A percentile compares a stretch with the other conserved stretches of the same genome.
Evolutionary conservation across 371 early-diverging fungal species (phyloP).

Genomic region (Cokeromyces recurvatus): DNA sequence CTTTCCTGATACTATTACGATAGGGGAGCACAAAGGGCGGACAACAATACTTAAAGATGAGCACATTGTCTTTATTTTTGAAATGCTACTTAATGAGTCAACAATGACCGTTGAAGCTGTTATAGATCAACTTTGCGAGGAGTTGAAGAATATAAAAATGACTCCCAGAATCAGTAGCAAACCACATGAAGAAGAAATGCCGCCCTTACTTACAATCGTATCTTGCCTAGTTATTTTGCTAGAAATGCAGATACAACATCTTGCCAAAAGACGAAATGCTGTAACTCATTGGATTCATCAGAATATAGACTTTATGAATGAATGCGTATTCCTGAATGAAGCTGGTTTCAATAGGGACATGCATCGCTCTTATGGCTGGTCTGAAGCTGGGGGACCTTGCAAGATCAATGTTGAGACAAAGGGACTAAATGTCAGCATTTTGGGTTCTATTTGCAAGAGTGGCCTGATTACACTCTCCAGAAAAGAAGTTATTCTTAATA

Average conservation of each 20-base stretch:
- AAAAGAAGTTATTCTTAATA: constrained; percentile 6
- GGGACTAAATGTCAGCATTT: no score
- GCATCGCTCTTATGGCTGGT: no score
- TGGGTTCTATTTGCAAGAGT: no score
- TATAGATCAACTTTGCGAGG: constrained; percentile 3
- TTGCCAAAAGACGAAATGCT: constrained; percentile 17
- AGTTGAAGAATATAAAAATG: constrained; percentile 6
- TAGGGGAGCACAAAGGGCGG: constrained; percentile 2
- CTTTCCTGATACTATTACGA: constrained; percentile 9
- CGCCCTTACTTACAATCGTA: constrained; percentile 18
- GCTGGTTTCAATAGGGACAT: no score
- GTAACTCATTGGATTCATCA: constrained; percentile 17
- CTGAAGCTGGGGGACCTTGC: no score
- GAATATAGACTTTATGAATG: constrained; percentile 19
- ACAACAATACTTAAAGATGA: constrained; percentile 9
- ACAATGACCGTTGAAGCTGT: constrained; percentile 10
- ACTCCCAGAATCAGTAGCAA: constrained; percentile 5
- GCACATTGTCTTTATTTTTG: no score
- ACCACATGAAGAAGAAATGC: constrained; percentile 6
- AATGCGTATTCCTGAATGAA: constrained; percentile 5
- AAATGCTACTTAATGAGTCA: constrained; percentile 10
- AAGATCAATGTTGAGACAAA: no score
- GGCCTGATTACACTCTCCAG: constrained; percentile 10
- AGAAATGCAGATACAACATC: constrained; percentile 13
- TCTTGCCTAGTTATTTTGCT: constrained; percentile 16